These are phyloP conservation scores for Spiraea crenata DNA, from an alignment of 331 rosid species.

Conservation along the genomic window DNA sequence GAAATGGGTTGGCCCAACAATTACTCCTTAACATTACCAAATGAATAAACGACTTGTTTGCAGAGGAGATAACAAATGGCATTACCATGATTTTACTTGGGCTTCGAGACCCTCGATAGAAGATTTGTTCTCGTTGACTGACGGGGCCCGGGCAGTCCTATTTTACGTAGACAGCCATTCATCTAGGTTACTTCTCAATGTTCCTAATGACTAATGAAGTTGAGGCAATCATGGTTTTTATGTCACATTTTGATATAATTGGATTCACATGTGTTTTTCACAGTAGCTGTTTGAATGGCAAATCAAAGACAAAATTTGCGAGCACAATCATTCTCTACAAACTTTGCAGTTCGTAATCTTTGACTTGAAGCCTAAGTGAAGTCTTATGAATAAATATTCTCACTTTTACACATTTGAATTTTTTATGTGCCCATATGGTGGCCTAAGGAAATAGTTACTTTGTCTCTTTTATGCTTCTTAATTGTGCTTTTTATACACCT, in stretches of 20 bases:
- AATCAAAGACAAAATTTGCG: conserved; percentile 22
- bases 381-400: background rate
- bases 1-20: too few relatives aligned
- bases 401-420: background rate
- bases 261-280: conserved; percentile 23
- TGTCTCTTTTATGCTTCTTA: conserved; percentile 11
- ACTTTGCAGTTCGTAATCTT: conserved; percentile 27
- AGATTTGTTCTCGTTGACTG: background rate
- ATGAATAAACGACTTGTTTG: too few relatives aligned
- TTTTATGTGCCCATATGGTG: background rate
- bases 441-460: conserved; percentile 3
- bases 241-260: conserved; percentile 26
- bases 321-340: conserved; percentile 28
- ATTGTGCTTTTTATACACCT: background rate
- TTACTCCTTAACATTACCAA: too few relatives aligned
- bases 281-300: conserved; percentile 13
- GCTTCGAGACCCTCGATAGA: too few relatives aligned
- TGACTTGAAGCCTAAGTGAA: conserved; percentile 36
- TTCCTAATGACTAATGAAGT: conserved; percentile 10
- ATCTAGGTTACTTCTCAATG: background rate
- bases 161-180: background rate
- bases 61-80: too few relatives aligned
- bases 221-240: conserved; percentile 19
- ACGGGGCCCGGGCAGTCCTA: background rate
- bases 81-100: background rate